Percentiles rank a stretch among this genome's conserved stretches.
Evolutionary conservation across 208 protist species (phyloP).

Genomic region (Crithidia brevicula): DNA sequence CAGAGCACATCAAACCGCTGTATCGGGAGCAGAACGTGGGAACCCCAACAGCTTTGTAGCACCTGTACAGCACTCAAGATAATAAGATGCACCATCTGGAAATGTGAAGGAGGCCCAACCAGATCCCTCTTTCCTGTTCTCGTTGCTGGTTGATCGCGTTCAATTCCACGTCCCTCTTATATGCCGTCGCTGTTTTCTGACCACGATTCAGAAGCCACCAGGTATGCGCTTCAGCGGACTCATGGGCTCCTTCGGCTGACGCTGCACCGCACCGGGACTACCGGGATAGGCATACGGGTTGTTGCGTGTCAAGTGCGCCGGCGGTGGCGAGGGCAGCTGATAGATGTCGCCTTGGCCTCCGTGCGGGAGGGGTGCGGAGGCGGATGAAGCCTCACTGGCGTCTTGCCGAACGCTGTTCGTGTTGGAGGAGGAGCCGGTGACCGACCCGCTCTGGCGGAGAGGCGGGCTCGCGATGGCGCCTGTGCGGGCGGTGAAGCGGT

Average conservation of each 20-base stretch:
- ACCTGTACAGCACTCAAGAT: too few species aligned
- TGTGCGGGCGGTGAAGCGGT: conserved; percentile 10
- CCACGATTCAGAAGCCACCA: conserved; percentile 6
- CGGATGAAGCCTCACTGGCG: neutral
- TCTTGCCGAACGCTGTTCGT: conserved; percentile 13
- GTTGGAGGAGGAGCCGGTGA: conserved; percentile 7
- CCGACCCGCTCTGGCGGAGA: neutral
- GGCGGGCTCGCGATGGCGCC: neutral
- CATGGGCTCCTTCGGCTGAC: conserved; percentile 18
- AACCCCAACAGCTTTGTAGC: too few species aligned
- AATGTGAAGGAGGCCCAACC: too few species aligned
- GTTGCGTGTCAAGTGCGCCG: conserved; percentile 13
- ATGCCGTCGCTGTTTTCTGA: neutral
- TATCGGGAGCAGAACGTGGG: too few species aligned
- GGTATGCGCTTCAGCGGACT: conserved; percentile 15
- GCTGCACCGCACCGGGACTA: conserved; percentile 4
- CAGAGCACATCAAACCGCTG: too few species aligned
- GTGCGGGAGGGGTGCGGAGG: neutral
- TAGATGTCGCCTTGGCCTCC: neutral
- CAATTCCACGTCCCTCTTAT: neutral
- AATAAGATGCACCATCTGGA: too few species aligned
- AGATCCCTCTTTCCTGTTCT: too few species aligned
- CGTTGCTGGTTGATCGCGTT: neutral
- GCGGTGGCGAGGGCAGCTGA: neutral
- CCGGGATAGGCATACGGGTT: conserved; percentile 23